Conservation (phyloP, 306 rosid genomes). For the Casuarina equisetifolia region DNA sequence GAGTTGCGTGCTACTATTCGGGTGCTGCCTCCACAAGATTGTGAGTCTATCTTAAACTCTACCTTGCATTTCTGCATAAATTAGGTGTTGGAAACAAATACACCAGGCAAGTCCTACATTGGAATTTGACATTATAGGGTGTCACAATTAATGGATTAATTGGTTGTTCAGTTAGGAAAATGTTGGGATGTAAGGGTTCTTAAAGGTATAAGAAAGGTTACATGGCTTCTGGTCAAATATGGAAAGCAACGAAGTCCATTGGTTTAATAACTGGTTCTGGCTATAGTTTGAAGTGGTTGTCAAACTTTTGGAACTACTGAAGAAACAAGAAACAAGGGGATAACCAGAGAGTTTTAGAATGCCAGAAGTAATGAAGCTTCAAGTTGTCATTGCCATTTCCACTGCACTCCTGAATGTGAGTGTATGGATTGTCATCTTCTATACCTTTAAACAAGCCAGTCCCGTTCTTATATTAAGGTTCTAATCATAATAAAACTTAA, state of each 20-base stretch:
- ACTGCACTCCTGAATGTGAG: background rate
- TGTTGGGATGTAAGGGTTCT: background rate
- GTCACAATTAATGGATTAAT: background rate
- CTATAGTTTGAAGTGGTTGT: conserved; percentile 18
- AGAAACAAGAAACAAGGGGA: background rate
- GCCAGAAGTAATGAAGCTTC: background rate
- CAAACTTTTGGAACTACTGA: conserved; percentile 8
- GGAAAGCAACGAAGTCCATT: background rate
- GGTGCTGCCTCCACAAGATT: conserved; percentile 86
- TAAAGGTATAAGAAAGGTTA: background rate
- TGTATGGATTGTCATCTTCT: background rate
- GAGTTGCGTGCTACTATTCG: conserved; percentile 77
- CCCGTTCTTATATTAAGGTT: background rate
- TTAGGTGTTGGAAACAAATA: background rate
- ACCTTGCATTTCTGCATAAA: conserved; percentile 15
- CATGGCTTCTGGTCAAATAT: background rate
- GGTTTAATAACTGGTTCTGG: background rate
- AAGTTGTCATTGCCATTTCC: background rate
- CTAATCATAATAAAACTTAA: background rate
- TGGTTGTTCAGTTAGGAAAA: background rate
- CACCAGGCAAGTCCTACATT: too few species aligned
- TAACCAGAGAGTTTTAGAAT: background rate
- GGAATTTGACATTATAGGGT: background rate
- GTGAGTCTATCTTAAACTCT: conserved; percentile 48
- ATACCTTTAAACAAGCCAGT: background rate